Evolutionary conservation across 2,329 filamentous ascomycete species (phyloP).

Genomic region (Blastomyces gilchristii): DNA sequence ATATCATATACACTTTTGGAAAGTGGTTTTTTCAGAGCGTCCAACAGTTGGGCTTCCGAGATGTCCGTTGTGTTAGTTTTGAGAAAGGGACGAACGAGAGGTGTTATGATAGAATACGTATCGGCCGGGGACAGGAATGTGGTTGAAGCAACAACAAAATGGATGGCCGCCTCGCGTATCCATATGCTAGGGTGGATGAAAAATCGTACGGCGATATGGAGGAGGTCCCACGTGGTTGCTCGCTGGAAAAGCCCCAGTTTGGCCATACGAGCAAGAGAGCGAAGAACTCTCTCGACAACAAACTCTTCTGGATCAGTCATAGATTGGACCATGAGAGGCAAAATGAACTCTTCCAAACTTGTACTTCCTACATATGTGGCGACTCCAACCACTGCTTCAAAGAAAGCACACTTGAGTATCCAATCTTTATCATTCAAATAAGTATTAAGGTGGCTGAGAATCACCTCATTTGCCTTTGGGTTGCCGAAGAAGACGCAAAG

Average conservation of each 20-base stretch:
- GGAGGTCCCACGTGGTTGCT: constrained; percentile 74
- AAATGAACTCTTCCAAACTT: constrained; percentile 85
- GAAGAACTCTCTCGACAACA: constrained; percentile 80
- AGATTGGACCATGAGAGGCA: constrained; percentile 92
- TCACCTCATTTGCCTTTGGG: constrained; percentile 86
- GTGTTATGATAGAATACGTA: constrained; percentile 69
- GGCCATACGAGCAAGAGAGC: constrained; percentile 80
- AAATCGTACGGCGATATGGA: constrained; percentile 73
- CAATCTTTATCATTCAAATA: constrained; percentile 95
- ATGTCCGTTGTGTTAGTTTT: constrained; percentile 62
- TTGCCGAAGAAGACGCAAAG: constrained; percentile 93
- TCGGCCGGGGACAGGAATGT: constrained; percentile 70
- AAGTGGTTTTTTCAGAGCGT: constrained; percentile 72
- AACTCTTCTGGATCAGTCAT: constrained; percentile 87
- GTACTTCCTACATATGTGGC: constrained; percentile 81
- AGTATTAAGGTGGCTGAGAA: constrained; percentile 90
- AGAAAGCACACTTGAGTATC: constrained; percentile 93
- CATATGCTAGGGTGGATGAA: constrained; percentile 90
- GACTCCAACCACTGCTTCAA: constrained; percentile 88
- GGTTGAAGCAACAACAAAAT: constrained; percentile 69
- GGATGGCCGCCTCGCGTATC: constrained; percentile 81
- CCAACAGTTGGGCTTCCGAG: constrained; percentile 63
- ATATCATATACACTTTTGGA: constrained; percentile 74
- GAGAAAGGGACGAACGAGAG: constrained; percentile 70
- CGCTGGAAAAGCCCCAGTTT: constrained; percentile 78